Evolutionary conservation across 1,139 yeast species (phyloP).

Genomic region (Blastobotrys persicus): DNA sequence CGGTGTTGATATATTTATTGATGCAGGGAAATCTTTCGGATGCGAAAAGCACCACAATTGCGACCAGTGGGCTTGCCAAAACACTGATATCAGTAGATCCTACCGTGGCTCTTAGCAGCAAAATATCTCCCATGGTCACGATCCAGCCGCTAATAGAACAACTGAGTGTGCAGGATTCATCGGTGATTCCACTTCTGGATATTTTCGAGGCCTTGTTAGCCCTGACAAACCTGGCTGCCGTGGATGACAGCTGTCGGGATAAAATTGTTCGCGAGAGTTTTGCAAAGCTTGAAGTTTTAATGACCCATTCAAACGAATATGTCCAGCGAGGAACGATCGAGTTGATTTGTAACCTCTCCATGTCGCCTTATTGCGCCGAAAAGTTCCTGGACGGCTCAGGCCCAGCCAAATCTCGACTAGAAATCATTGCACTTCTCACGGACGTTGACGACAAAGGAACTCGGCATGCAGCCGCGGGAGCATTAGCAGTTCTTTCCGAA

Average conservation of each 20-base stretch:
- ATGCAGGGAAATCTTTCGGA: constrained; percentile 23
- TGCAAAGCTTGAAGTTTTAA: constrained; percentile 39
- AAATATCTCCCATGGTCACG: constrained; percentile 35
- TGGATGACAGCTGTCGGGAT: constrained; percentile 38
- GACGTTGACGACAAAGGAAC: constrained; percentile 37
- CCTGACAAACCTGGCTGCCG: constrained; percentile 48
- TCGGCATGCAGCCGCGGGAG: constrained; percentile 42
- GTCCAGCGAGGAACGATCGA: constrained; percentile 41
- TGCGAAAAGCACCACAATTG: constrained; percentile 24
- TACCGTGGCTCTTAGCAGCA: constrained; percentile 35
- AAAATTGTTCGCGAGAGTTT: constrained; percentile 40
- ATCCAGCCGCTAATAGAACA: constrained; percentile 35
- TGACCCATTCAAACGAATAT: constrained; percentile 36
- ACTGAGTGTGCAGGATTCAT: constrained; percentile 24
- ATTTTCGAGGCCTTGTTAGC: constrained; percentile 48
- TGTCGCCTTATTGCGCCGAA: constrained; percentile 38
- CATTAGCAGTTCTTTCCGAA: constrained; percentile 40
- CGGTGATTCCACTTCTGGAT: constrained; percentile 38
- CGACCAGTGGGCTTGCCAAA: constrained; percentile 38
- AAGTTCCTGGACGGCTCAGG: constrained; percentile 36
- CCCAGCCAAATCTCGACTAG: constrained; percentile 31
- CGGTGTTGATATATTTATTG: constrained; percentile 34
- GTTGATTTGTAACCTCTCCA: constrained; percentile 41
- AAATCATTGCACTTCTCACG: constrained; percentile 34
- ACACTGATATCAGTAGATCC: constrained; percentile 40